Evolutionary conservation across 345 rosid genomes (phyloP).

Genomic region (Iberis pinnata): DNA sequence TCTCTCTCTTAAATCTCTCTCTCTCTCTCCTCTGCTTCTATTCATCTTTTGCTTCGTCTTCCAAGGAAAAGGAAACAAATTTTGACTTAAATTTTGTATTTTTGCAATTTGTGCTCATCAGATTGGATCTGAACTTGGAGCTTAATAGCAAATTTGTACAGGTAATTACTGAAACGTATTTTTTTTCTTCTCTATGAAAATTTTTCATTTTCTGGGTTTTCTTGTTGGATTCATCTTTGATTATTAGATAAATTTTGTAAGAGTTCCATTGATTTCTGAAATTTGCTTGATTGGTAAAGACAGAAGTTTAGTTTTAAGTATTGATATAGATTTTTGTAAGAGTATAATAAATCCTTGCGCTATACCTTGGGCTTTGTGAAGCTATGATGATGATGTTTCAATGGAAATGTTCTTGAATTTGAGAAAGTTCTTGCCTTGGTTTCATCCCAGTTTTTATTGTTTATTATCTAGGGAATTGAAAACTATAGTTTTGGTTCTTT

Average conservation of each 20-base stretch:
- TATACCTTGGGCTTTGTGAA: conserved; percentile 21
- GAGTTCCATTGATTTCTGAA: too few relatives aligned
- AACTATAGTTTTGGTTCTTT: conserved; percentile 6
- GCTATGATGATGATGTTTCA: conserved; percentile 23
- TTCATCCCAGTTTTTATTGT: not conserved
- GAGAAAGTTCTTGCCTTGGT: not conserved
- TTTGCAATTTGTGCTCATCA: conserved; percentile 9
- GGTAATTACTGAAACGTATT: conserved; percentile 26
- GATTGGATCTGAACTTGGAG: conserved; percentile 57
- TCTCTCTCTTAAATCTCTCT: conserved; percentile 19
- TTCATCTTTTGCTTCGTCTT: conserved; percentile 23
- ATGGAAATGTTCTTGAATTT: not conserved
- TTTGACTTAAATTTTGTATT: conserved; percentile 17
- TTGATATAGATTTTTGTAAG: not conserved
- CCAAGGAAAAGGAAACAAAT: not conserved
- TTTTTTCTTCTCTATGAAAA: not conserved
- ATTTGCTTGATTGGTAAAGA: conserved; percentile 24
- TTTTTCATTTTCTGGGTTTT: conserved; percentile 6
- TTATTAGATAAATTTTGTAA: not conserved
- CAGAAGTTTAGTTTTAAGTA: conserved; percentile 16
- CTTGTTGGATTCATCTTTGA: conserved; percentile 16
- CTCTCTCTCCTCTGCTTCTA: conserved; percentile 23
- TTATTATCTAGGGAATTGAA: conserved; percentile 18
- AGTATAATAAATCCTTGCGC: conserved; percentile 15
- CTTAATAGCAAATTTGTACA: conserved; percentile 19